These are phyloP conservation scores for Nemania sp. DNA, from an alignment of 2,329 filamentous ascomycete genomes.

Conservation along the genomic window DNA sequence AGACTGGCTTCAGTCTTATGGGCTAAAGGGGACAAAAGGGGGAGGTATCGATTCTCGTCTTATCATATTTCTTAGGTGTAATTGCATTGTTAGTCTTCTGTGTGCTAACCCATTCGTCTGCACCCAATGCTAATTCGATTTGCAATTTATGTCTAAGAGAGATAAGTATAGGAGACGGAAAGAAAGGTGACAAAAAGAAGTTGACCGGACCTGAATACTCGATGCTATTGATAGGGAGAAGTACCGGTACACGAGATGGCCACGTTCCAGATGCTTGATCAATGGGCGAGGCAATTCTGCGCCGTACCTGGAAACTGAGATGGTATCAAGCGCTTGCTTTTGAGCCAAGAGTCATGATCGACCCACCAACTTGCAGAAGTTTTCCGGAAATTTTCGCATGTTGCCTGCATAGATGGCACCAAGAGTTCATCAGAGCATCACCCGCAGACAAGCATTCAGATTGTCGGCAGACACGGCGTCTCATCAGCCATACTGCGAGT, in stretches of 20 bases:
- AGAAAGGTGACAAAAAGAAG: no score
- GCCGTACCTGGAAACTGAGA: neutral
- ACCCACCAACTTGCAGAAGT: conserved; percentile 21
- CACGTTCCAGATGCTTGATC: conserved; percentile 10
- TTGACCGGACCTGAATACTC: neutral
- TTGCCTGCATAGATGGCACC: conserved; percentile 5
- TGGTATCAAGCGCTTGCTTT: conserved; percentile 13
- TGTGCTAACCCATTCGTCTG: neutral
- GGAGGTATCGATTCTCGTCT: neutral
- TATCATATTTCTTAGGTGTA: neutral
- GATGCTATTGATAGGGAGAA: neutral
- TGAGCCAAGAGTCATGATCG: conserved; percentile 9
- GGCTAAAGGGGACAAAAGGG: neutral
- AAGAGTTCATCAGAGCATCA: conserved; percentile 18
- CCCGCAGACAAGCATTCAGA: conserved; percentile 7
- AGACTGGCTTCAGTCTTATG: neutral
- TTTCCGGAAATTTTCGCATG: conserved; percentile 26
- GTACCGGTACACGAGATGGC: conserved; percentile 3
- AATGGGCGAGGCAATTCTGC: conserved; percentile 11
- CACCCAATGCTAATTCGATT: neutral
- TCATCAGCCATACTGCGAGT: neutral
- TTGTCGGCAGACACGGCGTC: conserved; percentile 6
- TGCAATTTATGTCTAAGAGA: no score
- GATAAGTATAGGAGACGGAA: no score
- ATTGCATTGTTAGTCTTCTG: neutral